A percentile compares a stretch with the other conserved stretches of the same genome.
phyloP scores from a whole-genome alignment of 2,329 filamentous ascomycete species.

The Emmonsiellopsis sp. region DNA sequence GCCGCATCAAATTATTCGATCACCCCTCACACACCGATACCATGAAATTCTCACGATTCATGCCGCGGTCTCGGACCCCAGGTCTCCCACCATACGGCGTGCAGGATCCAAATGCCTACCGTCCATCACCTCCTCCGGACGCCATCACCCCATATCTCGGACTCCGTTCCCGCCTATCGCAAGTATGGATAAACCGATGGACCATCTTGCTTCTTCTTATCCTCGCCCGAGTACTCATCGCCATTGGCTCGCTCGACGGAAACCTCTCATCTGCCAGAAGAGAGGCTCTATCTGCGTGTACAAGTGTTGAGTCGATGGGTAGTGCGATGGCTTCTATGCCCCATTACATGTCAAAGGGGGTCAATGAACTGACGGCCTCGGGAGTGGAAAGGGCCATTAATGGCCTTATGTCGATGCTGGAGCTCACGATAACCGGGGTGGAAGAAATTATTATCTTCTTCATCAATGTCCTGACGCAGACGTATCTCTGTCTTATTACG shows the following conservation, averaged over 20 bases:
- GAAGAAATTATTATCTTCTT: constrained; percentile 84
- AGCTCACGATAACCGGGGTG: constrained; percentile 70
- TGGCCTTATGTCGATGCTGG: constrained; percentile 68
- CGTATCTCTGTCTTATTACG: constrained; percentile 82
- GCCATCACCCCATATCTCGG: constrained; percentile 85
- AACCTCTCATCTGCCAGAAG: constrained; percentile 66
- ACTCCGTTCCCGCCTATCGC: constrained; percentile 77
- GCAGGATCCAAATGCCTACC: constrained; percentile 35
- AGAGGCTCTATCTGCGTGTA: constrained; percentile 82
- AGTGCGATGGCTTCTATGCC: constrained; percentile 98
- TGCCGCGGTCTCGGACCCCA: constrained; percentile 24
- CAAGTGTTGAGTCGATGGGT: constrained; percentile 82
- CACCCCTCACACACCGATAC: constrained; percentile 1
- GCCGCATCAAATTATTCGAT: constrained; percentile 3
- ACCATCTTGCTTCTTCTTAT: constrained; percentile 82
- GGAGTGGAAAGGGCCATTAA: constrained; percentile 72
- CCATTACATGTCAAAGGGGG: constrained; percentile 79
- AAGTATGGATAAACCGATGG: constrained; percentile 97
- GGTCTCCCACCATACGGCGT: constrained; percentile 32
- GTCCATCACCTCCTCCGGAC: constrained; percentile 51
- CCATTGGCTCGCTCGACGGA: constrained; percentile 61
- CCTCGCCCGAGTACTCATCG: constrained; percentile 68
- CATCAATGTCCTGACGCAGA: constrained; percentile 83
- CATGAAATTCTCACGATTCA: constrained; percentile 26
- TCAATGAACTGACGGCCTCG: constrained; percentile 74